phyloP scores from a whole-genome alignment of 768 basidiomycete species.

The Strobilomyces dryophilus region DNA sequence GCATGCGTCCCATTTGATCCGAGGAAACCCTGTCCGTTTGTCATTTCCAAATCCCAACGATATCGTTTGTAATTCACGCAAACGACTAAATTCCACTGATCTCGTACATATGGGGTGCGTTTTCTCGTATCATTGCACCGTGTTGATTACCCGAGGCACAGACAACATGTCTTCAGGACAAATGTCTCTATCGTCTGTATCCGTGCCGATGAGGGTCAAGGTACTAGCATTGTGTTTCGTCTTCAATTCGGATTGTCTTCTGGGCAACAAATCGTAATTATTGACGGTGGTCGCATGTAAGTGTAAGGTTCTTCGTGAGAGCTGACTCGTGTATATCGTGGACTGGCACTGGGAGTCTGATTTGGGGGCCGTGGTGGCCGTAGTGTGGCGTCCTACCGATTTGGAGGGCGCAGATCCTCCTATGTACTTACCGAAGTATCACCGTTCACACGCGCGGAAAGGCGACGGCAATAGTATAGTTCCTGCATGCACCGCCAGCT shows the following conservation, averaged over 20 bases:
- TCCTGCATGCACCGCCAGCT: neutral
- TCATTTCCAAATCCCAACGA: neutral
- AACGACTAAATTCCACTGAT: neutral
- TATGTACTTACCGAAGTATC: neutral
- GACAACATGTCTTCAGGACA: constrained; percentile 3
- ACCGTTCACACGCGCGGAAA: neutral
- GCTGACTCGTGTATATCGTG: too few relatives aligned
- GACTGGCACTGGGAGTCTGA: too few relatives aligned
- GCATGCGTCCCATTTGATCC: constrained; percentile 11
- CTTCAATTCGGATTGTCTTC: too few relatives aligned
- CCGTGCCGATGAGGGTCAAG: neutral
- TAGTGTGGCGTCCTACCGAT: neutral
- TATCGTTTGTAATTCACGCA: constrained; percentile 2
- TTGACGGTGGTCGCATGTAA: too few relatives aligned
- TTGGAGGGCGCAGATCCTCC: neutral
- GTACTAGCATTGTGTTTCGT: neutral
- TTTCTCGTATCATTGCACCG: constrained; percentile 1
- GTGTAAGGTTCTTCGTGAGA: too few relatives aligned
- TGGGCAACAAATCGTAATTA: too few relatives aligned
- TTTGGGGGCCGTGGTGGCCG: neutral
- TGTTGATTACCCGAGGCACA: constrained; percentile 10
- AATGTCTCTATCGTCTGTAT: neutral
- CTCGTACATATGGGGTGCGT: neutral
- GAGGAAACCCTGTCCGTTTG: constrained; percentile 6
- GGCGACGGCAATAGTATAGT: constrained; percentile 3